A percentile compares a stretch with the other conserved stretches of the same genome.
These are phyloP conservation scores for Emmonsiellopsis sp. DNA, from an alignment of 2,329 filamentous ascomycete species.

Conservation along the genomic window DNA sequence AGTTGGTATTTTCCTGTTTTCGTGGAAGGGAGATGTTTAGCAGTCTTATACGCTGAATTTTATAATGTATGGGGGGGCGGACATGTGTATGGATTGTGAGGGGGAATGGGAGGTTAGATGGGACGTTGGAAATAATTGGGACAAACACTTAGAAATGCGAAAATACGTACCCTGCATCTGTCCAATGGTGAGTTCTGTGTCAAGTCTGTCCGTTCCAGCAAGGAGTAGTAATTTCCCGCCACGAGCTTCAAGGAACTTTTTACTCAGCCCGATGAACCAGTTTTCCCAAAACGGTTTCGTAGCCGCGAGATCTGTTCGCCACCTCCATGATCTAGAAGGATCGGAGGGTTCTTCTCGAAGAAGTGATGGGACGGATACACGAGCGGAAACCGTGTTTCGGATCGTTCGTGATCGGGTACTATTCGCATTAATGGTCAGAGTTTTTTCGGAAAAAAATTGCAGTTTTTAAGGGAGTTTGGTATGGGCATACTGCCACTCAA, in stretches of 20 bases:
- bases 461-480: neutral
- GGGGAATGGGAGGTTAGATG: too few relatives aligned
- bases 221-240: constrained; percentile 79
- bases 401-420: constrained; percentile 74
- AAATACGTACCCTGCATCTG: constrained; percentile 76
- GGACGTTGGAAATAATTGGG: too few relatives aligned
- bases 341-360: constrained; percentile 43
- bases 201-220: constrained; percentile 80
- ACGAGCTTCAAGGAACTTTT: constrained; percentile 72
- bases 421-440: neutral
- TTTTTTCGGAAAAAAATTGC: neutral
- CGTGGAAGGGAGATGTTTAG: neutral
- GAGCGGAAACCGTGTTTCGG: constrained; percentile 71
- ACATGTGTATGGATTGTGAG: too few relatives aligned
- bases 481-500: constrained; percentile 71
- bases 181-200: constrained; percentile 87
- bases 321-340: constrained; percentile 56
- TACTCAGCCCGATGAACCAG: constrained; percentile 83
- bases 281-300: constrained; percentile 90
- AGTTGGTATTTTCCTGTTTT: constrained; percentile 73
- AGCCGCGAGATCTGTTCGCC: constrained; percentile 73
- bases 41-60: neutral
- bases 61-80: too few relatives aligned
- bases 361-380: constrained; percentile 77
- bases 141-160: neutral